Percentiles rank a stretch among this genome's conserved stretches.
Evolutionary conservation across 2,329 filamentous ascomycete genomes (phyloP).

Genomic region (Stylonectria norvegica): DNA sequence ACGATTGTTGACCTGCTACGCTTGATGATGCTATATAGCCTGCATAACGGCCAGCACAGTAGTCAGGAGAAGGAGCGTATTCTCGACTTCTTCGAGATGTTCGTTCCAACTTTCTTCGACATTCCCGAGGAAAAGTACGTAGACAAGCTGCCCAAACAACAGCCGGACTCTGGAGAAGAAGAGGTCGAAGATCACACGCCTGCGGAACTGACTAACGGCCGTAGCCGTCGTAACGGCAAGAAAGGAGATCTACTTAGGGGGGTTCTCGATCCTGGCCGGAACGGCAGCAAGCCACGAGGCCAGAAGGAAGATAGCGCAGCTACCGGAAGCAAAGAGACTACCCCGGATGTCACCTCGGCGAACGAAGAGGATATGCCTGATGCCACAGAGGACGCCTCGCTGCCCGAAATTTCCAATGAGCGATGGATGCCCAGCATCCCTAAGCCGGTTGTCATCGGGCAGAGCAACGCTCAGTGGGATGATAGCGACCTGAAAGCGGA

Average conservation of each 20-base stretch:
- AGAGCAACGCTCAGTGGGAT: conserved; percentile 52
- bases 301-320: conserved; percentile 79
- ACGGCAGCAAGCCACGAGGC: conserved; percentile 64
- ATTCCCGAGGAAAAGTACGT: conserved; percentile 67
- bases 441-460: conserved; percentile 49
- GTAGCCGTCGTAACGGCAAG: conserved; percentile 68
- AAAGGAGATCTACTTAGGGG: conserved; percentile 80
- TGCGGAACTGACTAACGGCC: conserved; percentile 66
- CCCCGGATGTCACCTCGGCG: conserved; percentile 75
- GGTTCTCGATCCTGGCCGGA: conserved; percentile 75
- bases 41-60: conserved; percentile 68
- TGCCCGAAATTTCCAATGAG: conserved; percentile 62
- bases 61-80: conserved; percentile 71
- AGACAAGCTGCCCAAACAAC: conserved; percentile 64
- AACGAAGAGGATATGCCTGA: conserved; percentile 74
- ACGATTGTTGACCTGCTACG: conserved; percentile 62
- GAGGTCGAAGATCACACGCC: conserved; percentile 71
- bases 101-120: conserved; percentile 74
- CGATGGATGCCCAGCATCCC: conserved; percentile 63
- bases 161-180: conserved; percentile 69
- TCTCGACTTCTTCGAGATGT: conserved; percentile 71
- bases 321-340: conserved; percentile 81
- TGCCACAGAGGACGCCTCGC: conserved; percentile 52
- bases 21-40: conserved; percentile 61
- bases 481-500: conserved; percentile 69